Conservation (phyloP, 2,329 filamentous ascomycete species). For the Blastomyces emzantsi region DNA sequence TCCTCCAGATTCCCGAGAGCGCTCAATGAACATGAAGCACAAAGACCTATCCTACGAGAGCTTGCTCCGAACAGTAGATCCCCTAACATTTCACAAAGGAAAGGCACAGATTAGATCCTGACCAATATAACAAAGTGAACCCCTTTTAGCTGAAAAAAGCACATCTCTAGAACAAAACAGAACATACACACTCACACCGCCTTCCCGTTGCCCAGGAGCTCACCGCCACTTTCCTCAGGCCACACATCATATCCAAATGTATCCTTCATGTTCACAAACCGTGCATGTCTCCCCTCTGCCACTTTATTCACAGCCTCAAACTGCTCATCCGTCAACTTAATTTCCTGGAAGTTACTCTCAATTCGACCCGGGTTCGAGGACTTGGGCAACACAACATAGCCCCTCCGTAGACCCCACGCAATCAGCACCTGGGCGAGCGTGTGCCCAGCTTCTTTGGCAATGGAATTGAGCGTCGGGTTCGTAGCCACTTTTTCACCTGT, state of each 20-base stretch:
- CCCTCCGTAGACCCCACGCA: slow-evolving; percentile 57
- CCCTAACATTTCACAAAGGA: background rate
- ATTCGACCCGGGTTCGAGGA: slow-evolving; percentile 58
- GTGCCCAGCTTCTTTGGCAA: slow-evolving; percentile 50
- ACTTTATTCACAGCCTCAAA: slow-evolving; percentile 54
- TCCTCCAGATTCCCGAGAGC: background rate
- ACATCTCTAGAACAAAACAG: background rate
- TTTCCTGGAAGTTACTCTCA: slow-evolving; percentile 58
- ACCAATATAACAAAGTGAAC: background rate
- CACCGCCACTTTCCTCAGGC: slow-evolving; percentile 45
- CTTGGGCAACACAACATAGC: slow-evolving; percentile 62
- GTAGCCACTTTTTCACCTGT: slow-evolving; percentile 58
- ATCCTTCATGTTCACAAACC: slow-evolving; percentile 77
- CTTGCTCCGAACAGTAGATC: background rate
- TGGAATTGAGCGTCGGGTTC: slow-evolving; percentile 50
- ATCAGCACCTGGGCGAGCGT: slow-evolving; percentile 54
- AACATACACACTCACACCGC: background rate
- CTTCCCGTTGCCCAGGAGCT: slow-evolving; percentile 24
- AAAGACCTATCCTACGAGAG: background rate
- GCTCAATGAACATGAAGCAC: background rate
- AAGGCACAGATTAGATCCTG: background rate
- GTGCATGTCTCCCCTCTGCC: slow-evolving; percentile 55
- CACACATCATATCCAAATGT: slow-evolving; percentile 67
- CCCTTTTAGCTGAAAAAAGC: background rate
- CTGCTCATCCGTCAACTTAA: slow-evolving; percentile 49